Conservation (phyloP, 208 protist genomes). For the Acanthamoeba healyi region DNA sequence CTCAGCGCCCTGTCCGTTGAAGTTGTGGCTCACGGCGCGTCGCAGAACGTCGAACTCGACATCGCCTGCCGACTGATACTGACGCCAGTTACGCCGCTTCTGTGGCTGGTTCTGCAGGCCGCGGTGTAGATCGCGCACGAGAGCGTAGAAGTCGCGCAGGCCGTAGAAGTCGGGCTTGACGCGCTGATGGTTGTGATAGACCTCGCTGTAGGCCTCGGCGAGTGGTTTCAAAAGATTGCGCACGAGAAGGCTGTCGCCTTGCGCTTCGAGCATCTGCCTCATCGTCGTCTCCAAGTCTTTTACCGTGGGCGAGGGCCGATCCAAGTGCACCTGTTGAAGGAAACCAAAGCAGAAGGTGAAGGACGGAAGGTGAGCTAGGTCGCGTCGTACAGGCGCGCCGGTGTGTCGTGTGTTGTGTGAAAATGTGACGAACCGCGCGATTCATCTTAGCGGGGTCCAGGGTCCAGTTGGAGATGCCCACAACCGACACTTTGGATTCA, state of each 20-base stretch:
- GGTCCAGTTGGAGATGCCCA: conserved; percentile 92
- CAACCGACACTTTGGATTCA: conserved; percentile 81
- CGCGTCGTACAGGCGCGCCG: too few species aligned
- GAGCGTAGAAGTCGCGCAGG: conserved; percentile 88
- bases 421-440: conserved; percentile 82
- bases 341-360: conserved; percentile 18
- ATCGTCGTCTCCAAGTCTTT: conserved; percentile 47
- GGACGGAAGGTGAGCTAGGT: too few species aligned
- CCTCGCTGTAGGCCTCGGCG: conserved; percentile 30
- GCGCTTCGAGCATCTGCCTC: conserved; percentile 22
- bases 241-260: conserved; percentile 4
- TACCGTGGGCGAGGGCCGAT: conserved; percentile 33
- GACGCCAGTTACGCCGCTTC: not conserved
- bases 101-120: not conserved
- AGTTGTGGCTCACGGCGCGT: conserved; percentile 76
- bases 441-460: conserved; percentile 94
- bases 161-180: conserved; percentile 84
- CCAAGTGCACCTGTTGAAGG: conserved; percentile 23
- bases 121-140: conserved; percentile 75
- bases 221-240: not conserved
- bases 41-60: conserved; percentile 2
- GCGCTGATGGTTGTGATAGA: conserved; percentile 78
- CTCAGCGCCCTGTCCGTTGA: conserved; percentile 63
- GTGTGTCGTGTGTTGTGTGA: too few species aligned
- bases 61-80: not conserved